phyloP scores from a whole-genome alignment of 345 rosid genomes.

The Euclidium syriacum region DNA sequence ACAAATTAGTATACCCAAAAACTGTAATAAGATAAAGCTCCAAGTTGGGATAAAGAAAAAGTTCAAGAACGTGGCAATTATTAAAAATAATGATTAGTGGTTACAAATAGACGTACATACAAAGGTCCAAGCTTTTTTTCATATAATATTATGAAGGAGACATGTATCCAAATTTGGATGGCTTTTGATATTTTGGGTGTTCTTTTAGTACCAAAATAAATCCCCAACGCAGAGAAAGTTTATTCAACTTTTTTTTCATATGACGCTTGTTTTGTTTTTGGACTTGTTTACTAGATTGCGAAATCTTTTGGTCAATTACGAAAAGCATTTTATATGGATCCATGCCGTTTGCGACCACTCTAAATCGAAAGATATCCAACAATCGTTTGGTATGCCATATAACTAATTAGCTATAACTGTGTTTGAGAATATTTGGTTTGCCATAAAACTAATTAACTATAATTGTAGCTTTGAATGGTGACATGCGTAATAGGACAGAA shows the following conservation, averaged over 20 bases:
- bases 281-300: no score
- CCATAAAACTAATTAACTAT: no score
- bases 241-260: no score
- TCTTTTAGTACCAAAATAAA: not conserved
- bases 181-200: not conserved
- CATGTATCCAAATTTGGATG: not conserved
- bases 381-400: not conserved
- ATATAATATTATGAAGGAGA: not conserved
- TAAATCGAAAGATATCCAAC: no score
- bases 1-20: conserved; percentile 5
- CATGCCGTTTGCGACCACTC: no score
- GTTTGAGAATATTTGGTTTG: no score
- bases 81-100: not conserved
- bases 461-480: no score
- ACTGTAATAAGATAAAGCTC: not conserved
- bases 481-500: no score
- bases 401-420: not conserved
- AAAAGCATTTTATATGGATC: no score
- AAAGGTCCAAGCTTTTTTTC: not conserved
- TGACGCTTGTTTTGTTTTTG: no score
- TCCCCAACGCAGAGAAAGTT: no score
- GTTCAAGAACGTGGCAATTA: conserved; percentile 22
- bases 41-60: conserved; percentile 23
- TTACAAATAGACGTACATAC: not conserved
- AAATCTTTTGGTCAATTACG: no score